Base-by-base conservation (phyloP, 257 asterid species). In the Dorcoceras hygrometricum region DNA sequence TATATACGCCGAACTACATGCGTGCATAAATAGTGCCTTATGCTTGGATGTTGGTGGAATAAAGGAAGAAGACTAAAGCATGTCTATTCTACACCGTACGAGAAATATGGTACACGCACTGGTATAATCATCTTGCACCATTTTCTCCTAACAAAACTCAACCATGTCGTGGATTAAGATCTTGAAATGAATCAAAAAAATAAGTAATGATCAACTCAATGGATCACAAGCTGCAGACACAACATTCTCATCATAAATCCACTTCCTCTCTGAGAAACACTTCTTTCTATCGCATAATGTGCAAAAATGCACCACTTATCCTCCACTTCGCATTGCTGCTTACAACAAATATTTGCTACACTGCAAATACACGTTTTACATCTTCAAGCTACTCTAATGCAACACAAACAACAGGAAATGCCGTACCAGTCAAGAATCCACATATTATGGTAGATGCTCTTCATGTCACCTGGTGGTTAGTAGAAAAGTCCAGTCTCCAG, bases 141-240 rank as follows among this genome's bases (percentile, higher is more conserved):
- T n/a, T n/a, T n/a, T 39, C 14, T 39, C n/a, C 51, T 12, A n/a
- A 39, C 6, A 39, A 5, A 39, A 39, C 6, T 39, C 6, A 39
- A 39, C 51, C 51, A 39, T 11, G 51, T 14, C 5, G 6, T 39
- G 19, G 2, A 39, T 2, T 43, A 43, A 14, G 7, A 12, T 43
- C 51, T 43, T 43, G 51, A 43, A 12, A 43, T 9, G 5, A 36
- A 4, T 36, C 10, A 36, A 36, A 10, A 8, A 10, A 36, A 10
- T 28, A 10, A 36, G 48, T 36, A 11, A 36, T 11, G 48, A 36
- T 10, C 18, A 14, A 43, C 51, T 14, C 51, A 1, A 43, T 14
- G 51, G 54, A 46, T 46, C 54, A 46, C 54, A 46, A 46, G 54
- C 54, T 16, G 54, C 54, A 46, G 54, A 46, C 16, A 46, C 54